A percentile compares a stretch with the other conserved stretches of the same genome.
Conservation (phyloP, 768 basidiomycete species). For the Hirschioporus abietinus region DNA sequence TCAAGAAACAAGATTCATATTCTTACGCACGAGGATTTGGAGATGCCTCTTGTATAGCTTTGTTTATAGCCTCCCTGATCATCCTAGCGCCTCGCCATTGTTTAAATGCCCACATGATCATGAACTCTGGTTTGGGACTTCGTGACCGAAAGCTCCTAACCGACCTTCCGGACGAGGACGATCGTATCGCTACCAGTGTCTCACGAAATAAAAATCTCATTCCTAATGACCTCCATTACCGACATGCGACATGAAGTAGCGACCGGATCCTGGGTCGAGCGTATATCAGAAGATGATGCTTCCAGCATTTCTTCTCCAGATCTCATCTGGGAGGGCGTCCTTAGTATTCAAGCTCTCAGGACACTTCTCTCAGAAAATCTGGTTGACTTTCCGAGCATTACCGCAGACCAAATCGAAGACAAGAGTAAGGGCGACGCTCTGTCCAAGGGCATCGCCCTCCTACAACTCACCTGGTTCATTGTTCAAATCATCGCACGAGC, state of each 20-base stretch:
- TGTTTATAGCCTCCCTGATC: slow-evolving; percentile 37
- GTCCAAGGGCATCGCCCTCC: background rate
- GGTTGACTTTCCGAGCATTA: background rate
- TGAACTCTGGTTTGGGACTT: background rate
- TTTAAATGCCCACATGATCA: slow-evolving; percentile 22
- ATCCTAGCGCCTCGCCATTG: slow-evolving; percentile 11
- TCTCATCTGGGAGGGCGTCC: background rate
- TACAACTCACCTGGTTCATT: background rate
- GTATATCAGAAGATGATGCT: background rate
- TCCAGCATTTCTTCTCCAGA: background rate
- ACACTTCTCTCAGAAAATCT: background rate
- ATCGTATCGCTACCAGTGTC: too few species aligned
- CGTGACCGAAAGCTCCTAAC: too few species aligned
- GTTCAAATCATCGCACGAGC: background rate
- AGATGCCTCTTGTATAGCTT: background rate
- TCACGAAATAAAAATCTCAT: too few species aligned
- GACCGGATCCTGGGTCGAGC: background rate
- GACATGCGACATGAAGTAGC: background rate
- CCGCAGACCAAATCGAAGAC: background rate
- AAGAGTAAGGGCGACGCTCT: background rate
- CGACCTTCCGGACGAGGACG: too few species aligned
- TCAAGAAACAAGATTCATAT: background rate
- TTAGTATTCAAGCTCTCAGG: background rate
- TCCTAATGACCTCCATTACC: background rate
- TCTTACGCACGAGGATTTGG: background rate